Evolutionary conservation across 2,329 filamentous ascomycete genomes (phyloP).

Genomic region (Decorospora gaudefroyi): DNA sequence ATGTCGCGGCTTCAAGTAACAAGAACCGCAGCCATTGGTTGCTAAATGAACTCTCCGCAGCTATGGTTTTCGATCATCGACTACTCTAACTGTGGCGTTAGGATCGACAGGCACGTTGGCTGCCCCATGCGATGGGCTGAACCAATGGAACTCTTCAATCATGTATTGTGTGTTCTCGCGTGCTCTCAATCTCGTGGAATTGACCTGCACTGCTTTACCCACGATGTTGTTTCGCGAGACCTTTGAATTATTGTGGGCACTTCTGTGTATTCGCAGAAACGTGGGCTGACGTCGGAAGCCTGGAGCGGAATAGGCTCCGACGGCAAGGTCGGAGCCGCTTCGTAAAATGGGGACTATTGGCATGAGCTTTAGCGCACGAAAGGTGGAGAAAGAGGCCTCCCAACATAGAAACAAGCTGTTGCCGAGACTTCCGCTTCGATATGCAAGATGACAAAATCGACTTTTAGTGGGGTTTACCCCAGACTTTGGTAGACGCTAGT

Average conservation of each 20-base stretch:
- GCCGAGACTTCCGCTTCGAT: slow-evolving; percentile 13
- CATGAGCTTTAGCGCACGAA: slow-evolving; percentile 3
- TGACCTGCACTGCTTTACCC: too few species aligned
- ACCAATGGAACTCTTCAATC: too few species aligned
- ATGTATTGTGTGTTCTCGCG: background rate
- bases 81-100: slow-evolving; percentile 6
- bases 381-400: background rate
- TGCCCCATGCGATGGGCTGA: background rate
- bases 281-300: background rate
- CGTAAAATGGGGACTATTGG: slow-evolving; percentile 8
- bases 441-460: slow-evolving; percentile 6
- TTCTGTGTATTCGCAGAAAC: background rate
- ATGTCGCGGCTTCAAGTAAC: slow-evolving; percentile 23
- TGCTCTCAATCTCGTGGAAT: too few species aligned
- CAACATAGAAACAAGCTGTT: slow-evolving; percentile 13
- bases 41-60: background rate
- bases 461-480: slow-evolving; percentile 5
- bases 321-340: slow-evolving; percentile 4
- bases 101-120: slow-evolving; percentile 8
- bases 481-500: slow-evolving; percentile 1
- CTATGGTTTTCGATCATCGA: slow-evolving; percentile 2
- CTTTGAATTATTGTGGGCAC: background rate
- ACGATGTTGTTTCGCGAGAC: too few species aligned
- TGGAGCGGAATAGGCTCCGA: slow-evolving; percentile 3
- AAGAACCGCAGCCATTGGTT: slow-evolving; percentile 19